Evolutionary conservation across 257 asterid species (phyloP).

Genomic region (Phtheirospermum japonicum): DNA sequence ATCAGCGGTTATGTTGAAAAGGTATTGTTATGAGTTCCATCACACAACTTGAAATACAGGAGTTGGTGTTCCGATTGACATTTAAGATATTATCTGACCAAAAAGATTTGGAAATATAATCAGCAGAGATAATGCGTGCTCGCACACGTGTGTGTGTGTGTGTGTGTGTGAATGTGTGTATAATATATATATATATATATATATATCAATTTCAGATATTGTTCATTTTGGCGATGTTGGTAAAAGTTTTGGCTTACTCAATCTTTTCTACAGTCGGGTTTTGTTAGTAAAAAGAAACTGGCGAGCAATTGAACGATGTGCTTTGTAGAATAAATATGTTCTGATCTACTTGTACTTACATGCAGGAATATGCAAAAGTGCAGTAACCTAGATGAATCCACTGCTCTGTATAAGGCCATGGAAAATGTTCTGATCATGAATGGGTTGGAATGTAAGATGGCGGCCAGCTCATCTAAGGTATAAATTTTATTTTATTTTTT

Average conservation of each 20-base stretch:
- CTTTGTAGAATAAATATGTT: not conserved
- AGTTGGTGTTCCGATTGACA: not conserved
- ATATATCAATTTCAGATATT: no score
- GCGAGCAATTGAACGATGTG: not conserved
- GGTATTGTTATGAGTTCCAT: constrained; percentile 47
- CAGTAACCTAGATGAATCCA: constrained; percentile 47
- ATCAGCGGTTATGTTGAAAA: constrained; percentile 59
- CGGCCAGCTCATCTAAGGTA: constrained; percentile 92
- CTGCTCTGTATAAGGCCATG: constrained; percentile 56
- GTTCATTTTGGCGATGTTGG: no score
- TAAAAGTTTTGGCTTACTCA: no score
- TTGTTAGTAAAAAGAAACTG: not conserved
- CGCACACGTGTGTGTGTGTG: no score
- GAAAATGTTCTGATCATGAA: constrained; percentile 63
- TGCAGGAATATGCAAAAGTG: constrained; percentile 69
- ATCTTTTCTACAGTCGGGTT: no score
- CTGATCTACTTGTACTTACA: constrained; percentile 19
- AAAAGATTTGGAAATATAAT: constrained; percentile 11
- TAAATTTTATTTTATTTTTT: constrained; percentile 1
- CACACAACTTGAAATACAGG: constrained; percentile 18
- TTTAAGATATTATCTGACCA: not conserved
- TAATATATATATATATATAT: no score
- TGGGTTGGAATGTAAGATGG: constrained; percentile 94
- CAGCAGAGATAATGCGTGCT: no score
- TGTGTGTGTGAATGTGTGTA: no score